phyloP scores from a whole-genome alignment of 805 yeast genomes.

The Yamadazyma sp. region DNA sequence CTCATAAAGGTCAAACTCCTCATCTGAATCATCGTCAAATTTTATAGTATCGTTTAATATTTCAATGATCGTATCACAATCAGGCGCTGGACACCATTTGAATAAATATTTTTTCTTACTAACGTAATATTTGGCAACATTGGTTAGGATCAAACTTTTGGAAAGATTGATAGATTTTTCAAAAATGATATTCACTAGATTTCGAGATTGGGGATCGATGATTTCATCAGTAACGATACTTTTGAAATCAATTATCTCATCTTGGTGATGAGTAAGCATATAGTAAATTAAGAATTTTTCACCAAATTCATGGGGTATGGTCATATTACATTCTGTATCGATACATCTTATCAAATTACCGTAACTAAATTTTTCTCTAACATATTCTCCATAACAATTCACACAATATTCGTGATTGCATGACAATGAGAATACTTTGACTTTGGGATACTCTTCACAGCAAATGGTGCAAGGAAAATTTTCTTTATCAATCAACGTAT shows the following conservation, averaged over 20 bases:
- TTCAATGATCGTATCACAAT: conserved; percentile 62
- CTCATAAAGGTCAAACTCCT: no score
- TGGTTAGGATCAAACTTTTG: conserved; percentile 33
- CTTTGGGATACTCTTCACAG: conserved; percentile 48
- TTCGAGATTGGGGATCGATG: no score
- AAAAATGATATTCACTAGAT: background rate
- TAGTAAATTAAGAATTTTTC: no score
- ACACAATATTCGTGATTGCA: conserved; percentile 75
- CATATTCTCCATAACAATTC: conserved; percentile 64
- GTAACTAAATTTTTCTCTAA: conserved; percentile 45
- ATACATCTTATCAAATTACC: conserved; percentile 64
- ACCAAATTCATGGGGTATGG: conserved; percentile 42
- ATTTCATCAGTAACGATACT: conserved; percentile 10
- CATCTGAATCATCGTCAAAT: conserved; percentile 14
- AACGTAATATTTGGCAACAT: conserved; percentile 49
- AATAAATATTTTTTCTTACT: conserved; percentile 41
- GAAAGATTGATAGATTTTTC: conserved; percentile 12
- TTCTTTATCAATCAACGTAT: conserved; percentile 10
- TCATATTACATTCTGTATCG: conserved; percentile 48
- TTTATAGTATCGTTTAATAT: conserved; percentile 9
- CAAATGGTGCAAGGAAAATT: conserved; percentile 64
- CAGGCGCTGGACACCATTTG: conserved; percentile 85
- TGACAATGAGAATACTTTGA: conserved; percentile 45
- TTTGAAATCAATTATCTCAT: conserved; percentile 5
- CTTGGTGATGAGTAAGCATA: no score